phyloP scores from a whole-genome alignment of 2,329 filamentous ascomycete genomes.

The Neofusicoccum cordaticola region DNA sequence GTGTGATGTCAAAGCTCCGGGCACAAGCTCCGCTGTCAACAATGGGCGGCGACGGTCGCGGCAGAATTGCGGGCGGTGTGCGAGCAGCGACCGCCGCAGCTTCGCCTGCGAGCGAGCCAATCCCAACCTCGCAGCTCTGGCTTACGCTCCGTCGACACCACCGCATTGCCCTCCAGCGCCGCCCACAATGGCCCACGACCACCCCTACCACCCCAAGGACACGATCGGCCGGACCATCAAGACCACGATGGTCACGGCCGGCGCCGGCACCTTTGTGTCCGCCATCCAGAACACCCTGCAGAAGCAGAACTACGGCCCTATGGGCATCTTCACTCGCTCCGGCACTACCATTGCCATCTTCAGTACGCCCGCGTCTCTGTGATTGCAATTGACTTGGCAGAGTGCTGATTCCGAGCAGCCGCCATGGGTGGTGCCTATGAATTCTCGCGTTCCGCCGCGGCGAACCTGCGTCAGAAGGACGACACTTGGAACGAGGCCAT shows the following conservation, averaged over 20 bases:
- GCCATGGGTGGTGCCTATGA: conserved; percentile 72
- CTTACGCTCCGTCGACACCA: conserved; percentile 8
- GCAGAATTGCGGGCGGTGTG: conserved; percentile 4
- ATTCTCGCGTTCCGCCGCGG: conserved; percentile 72
- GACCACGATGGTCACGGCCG: conserved; percentile 63
- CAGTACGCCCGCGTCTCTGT: conserved; percentile 47
- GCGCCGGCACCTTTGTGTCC: conserved; percentile 68
- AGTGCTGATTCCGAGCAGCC: conserved; percentile 47
- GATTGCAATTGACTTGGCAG: conserved; percentile 25
- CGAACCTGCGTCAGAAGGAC: conserved; percentile 82
- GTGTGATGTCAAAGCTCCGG: conserved; percentile 7
- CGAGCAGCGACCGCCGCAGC: neutral
- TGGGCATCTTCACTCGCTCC: conserved; percentile 75
- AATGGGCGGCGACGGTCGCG: neutral
- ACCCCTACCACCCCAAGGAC: conserved; percentile 68
- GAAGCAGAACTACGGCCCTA: conserved; percentile 75
- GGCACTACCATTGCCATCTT: conserved; percentile 70
- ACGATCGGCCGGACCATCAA: conserved; percentile 66
- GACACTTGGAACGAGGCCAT: conserved; percentile 72
- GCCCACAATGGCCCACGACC: conserved; percentile 36
- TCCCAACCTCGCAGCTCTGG: conserved; percentile 4
- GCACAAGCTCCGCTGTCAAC: neutral
- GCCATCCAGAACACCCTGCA: conserved; percentile 83
- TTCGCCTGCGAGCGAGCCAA: conserved; percentile 1
- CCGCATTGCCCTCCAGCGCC: neutral